A percentile compares a stretch with the other conserved stretches of the same genome.
These are phyloP conservation scores for Piloderma croceum DNA, from an alignment of 768 basidiomycete genomes.

Conservation along the genomic window DNA sequence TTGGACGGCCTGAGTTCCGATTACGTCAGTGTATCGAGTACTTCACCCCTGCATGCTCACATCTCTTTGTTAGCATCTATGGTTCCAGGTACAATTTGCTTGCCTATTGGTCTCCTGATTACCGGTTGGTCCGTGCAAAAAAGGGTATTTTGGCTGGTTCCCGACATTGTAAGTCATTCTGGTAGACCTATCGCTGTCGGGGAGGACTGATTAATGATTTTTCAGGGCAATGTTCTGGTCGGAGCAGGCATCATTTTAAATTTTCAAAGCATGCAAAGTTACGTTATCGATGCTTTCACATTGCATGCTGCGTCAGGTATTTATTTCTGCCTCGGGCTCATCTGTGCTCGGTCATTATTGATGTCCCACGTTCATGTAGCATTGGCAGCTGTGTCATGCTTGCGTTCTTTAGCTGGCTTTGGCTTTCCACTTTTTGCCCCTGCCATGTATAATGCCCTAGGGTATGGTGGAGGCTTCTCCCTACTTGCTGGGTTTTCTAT, in stretches of 20 bases:
- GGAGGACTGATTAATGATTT: slow-evolving; percentile 10
- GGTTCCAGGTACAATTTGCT: slow-evolving; percentile 40
- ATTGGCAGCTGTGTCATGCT: slow-evolving; percentile 49
- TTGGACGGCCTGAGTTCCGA: slow-evolving; percentile 41
- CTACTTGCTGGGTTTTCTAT: slow-evolving; percentile 49
- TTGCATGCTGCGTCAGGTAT: slow-evolving; percentile 39
- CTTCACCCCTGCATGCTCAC: neutral
- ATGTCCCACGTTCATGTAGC: slow-evolving; percentile 20
- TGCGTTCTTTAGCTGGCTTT: slow-evolving; percentile 55
- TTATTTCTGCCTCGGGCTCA: no score
- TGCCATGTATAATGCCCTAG: slow-evolving; percentile 47
- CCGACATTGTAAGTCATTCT: slow-evolving; percentile 39
- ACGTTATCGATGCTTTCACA: slow-evolving; percentile 42
- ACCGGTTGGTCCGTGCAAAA: slow-evolving; percentile 56
- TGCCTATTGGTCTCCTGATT: slow-evolving; percentile 58
- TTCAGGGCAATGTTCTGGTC: slow-evolving; percentile 43
- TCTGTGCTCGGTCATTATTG: neutral
- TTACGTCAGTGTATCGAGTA: slow-evolving; percentile 27
- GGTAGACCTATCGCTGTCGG: slow-evolving; percentile 1
- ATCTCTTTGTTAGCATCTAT: slow-evolving; percentile 19
- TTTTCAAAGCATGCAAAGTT: slow-evolving; percentile 49
- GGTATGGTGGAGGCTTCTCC: slow-evolving; percentile 52
- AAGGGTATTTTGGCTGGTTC: slow-evolving; percentile 51
- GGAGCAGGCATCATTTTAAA: slow-evolving; percentile 42
- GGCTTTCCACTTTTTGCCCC: slow-evolving; percentile 63